Conservation (phyloP, 2,329 filamentous ascomycete genomes). For the Alternaria ventricosa region DNA sequence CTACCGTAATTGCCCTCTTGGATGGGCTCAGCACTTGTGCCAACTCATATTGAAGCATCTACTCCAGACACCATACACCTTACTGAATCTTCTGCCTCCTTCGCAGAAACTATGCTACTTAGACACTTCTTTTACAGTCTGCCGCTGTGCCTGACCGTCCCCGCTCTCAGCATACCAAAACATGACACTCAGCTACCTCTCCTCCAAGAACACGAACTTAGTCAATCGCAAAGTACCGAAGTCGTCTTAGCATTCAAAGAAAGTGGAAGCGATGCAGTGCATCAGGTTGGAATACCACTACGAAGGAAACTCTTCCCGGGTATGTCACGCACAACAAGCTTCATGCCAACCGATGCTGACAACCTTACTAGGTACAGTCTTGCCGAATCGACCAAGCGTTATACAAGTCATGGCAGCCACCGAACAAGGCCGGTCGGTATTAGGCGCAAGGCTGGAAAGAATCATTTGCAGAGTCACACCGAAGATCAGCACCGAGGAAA, state of each 20-base stretch:
- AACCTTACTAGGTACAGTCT: constrained; percentile 10
- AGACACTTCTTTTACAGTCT: background rate
- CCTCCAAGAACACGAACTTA: background rate
- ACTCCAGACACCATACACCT: background rate
- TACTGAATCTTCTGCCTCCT: background rate
- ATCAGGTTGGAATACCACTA: constrained; percentile 24
- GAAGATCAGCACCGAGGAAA: constrained; percentile 21
- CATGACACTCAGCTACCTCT: constrained; percentile 14
- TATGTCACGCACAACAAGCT: constrained; percentile 4
- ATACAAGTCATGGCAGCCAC: constrained; percentile 26
- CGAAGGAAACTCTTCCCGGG: constrained; percentile 17
- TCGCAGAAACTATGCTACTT: constrained; percentile 1
- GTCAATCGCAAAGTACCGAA: background rate
- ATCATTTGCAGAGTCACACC: constrained; percentile 29
- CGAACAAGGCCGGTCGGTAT: constrained; percentile 10
- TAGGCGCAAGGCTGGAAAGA: constrained; percentile 22
- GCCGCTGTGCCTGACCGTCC: background rate
- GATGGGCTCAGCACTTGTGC: background rate
- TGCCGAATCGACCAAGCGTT: constrained; percentile 16
- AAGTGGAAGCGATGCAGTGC: constrained; percentile 13
- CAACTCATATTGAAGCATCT: background rate
- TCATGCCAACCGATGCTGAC: background rate
- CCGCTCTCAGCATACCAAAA: constrained; percentile 13
- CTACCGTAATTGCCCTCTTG: background rate
- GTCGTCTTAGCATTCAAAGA: constrained; percentile 24